Evolutionary conservation across 345 rosid genomes (phyloP), one percentile per base, ranked within the genome.

Genomic region (Linum usitatissimum): DNA sequence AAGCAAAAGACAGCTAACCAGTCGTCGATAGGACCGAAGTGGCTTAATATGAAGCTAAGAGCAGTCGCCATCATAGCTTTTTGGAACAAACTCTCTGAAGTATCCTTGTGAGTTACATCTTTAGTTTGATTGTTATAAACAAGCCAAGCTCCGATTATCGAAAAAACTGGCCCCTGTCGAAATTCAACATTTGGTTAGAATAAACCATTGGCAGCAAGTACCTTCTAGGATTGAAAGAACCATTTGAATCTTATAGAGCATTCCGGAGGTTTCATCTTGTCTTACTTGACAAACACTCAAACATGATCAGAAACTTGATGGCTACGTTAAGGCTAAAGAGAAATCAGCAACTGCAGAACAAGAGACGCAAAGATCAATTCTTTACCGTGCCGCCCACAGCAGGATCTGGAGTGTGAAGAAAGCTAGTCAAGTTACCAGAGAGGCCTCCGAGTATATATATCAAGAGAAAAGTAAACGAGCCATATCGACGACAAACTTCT

Each of bases 331-430:
- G 3, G 36, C 38, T 34, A 18, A 6, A 18, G 9, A 13, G 15
- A 36, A 36, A 2, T 1, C 2, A 23, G 28, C 28, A 23, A 23
- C 2, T 23, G 28, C 28, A 23, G 28, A 23, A 23, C 28, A 23
- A 23, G 28, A 2, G 28, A 49, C 1, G 14, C 15, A 34, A 64
- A 53, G 5, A 4, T 64, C 19, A 70, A 54, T 55, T 42, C 53
- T 83, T 77, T 81, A 91, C 98, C 3, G 98, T 86, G 42, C 98
- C 96, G 49, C 98, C 96, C 51, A 91, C 96, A 19, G 90, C 78
- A 28, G 86, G 84, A 63, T 77, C 84, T 64, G 92, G 78, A 4
- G 96, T 91, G 63, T 79, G 98, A 66, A 91, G 87, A 79, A 84
- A 91, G 79, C 96, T 91, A 45, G 78, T 82, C 74, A 86, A 76